Percentiles rank a stretch among this genome's conserved stretches.
phyloP scores from a whole-genome alignment of 495 filamentous ascomycete genomes.

The Penicillium maclennaniae region DNA sequence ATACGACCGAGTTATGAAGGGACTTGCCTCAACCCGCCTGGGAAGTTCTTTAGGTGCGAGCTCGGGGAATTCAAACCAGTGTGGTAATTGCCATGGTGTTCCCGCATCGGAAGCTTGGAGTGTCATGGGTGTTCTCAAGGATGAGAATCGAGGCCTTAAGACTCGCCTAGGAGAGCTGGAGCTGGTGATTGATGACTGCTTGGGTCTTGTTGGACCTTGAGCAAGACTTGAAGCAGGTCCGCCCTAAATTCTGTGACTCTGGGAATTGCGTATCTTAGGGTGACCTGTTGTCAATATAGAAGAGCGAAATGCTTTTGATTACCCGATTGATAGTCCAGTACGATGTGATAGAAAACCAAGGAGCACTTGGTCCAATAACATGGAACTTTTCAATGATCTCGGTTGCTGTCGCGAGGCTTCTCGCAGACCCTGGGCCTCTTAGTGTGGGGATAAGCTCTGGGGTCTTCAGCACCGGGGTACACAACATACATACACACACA shows the following conservation, averaged over 20 bases:
- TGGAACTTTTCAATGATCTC: background rate
- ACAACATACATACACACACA: conserved; percentile 6
- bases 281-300: conserved; percentile 18
- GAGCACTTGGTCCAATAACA: background rate
- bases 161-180: conserved; percentile 63
- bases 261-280: background rate
- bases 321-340: background rate
- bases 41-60: conserved; percentile 32
- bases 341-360: background rate
- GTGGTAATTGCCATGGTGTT: conserved; percentile 58
- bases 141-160: conserved; percentile 71
- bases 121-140: conserved; percentile 63
- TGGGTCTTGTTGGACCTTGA: conserved; percentile 57
- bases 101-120: conserved; percentile 66
- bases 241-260: background rate
- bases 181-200: conserved; percentile 63
- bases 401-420: background rate
- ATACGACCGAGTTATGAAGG: conserved; percentile 42
- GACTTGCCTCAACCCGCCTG: conserved; percentile 34
- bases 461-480: conserved; percentile 12
- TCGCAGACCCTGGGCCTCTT: conserved; percentile 13
- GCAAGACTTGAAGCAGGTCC: background rate
- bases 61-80: conserved; percentile 37
- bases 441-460: conserved; percentile 25
- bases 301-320: conserved; percentile 1